Percentiles rank a stretch among this genome's conserved stretches.
These are phyloP conservation scores for Suillus lakei DNA, from an alignment of 768 basidiomycete species.

Conservation along the genomic window DNA sequence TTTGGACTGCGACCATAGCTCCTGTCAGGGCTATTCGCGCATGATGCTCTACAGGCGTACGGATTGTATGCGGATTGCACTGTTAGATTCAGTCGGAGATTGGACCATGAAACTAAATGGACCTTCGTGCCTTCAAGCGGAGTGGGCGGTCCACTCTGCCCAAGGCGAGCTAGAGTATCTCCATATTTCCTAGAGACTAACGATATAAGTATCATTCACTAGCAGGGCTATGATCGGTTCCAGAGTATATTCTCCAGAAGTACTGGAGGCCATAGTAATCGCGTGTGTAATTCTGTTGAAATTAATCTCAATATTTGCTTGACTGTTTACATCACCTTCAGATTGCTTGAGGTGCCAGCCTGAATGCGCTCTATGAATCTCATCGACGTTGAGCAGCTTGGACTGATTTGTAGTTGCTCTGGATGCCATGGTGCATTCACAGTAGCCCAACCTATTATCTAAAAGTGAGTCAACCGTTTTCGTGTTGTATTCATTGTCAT, in stretches of 20 bases:
- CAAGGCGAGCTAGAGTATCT: neutral
- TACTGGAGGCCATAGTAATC: neutral
- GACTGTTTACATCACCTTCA: neutral
- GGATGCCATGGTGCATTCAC: neutral
- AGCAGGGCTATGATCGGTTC: neutral
- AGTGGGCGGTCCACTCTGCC: neutral
- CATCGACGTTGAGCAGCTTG: neutral
- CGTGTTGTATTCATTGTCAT: neutral
- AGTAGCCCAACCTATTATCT: conserved; percentile 1
- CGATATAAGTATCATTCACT: neutral
- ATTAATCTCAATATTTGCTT: neutral
- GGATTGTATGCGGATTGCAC: neutral
- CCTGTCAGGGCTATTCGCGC: neutral
- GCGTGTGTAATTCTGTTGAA: neutral
- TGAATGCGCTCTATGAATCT: neutral
- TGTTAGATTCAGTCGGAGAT: neutral
- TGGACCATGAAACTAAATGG: neutral
- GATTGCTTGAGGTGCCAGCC: neutral
- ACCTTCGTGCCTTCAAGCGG: neutral
- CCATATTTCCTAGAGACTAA: neutral
- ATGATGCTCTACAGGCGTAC: neutral
- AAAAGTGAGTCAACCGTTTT: conserved; percentile 11
- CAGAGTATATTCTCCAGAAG: neutral
- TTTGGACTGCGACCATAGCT: neutral
- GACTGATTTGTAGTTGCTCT: neutral